Conservation (phyloP, 2,329 filamentous ascomycete genomes). For the Colletotrichum higginsianum region DNA sequence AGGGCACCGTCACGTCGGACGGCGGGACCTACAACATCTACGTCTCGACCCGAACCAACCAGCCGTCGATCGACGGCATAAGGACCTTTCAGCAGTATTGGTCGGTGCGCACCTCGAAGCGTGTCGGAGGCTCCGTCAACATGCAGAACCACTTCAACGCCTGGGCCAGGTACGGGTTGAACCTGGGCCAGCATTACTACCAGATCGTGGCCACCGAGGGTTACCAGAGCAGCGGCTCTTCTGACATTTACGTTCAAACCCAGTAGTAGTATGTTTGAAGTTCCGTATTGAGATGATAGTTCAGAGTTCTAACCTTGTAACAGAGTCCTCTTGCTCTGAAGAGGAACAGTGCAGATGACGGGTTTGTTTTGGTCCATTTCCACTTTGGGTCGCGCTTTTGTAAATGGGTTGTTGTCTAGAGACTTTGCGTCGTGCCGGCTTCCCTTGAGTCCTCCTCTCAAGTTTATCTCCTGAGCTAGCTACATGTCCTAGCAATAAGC, state of each 20-base stretch:
- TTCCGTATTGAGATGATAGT: background rate
- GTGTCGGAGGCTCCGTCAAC: conserved; percentile 65
- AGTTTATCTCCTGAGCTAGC: too few relatives aligned
- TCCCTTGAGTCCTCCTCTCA: too few relatives aligned
- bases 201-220: conserved; percentile 69
- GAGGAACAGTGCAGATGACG: background rate
- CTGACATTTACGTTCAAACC: conserved; percentile 55
- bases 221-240: conserved; percentile 64
- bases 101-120: conserved; percentile 64
- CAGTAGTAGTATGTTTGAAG: background rate
- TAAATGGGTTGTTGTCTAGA: too few relatives aligned
- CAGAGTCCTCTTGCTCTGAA: background rate
- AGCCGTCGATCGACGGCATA: conserved; percentile 64
- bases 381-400: too few relatives aligned
- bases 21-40: conserved; percentile 56
- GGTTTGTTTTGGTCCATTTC: too few relatives aligned
- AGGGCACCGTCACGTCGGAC: conserved; percentile 52
- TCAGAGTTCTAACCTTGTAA: background rate
- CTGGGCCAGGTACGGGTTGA: conserved; percentile 63
- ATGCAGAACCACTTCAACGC: conserved; percentile 67
- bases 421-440: too few relatives aligned
- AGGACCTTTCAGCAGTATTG: conserved; percentile 66
- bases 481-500: too few relatives aligned
- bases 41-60: conserved; percentile 53
- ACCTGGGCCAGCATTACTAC: conserved; percentile 65